Conservation (phyloP, 2,329 filamentous ascomycete genomes). For the Ophiocordyceps australis region DNA sequence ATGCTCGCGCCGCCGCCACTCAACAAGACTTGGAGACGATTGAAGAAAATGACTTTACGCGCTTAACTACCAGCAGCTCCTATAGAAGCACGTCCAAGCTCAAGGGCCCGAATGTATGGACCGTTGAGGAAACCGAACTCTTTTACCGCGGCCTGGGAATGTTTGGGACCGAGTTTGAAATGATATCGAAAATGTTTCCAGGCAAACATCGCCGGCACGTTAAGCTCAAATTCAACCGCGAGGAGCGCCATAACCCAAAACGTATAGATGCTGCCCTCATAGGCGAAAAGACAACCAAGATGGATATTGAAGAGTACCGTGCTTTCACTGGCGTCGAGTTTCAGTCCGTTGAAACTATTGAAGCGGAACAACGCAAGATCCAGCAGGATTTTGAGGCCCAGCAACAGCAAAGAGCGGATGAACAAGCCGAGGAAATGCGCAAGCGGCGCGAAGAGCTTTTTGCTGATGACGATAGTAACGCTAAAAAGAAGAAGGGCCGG, state of each 20-base stretch:
- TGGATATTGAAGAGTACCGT: slow-evolving; percentile 44
- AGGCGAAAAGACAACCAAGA: slow-evolving; percentile 35
- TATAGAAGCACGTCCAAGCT: slow-evolving; percentile 45
- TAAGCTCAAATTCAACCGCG: slow-evolving; percentile 69
- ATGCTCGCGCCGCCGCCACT: slow-evolving; percentile 38
- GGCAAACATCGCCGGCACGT: slow-evolving; percentile 53
- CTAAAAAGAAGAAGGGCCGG: slow-evolving; percentile 13
- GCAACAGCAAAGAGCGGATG: slow-evolving; percentile 22
- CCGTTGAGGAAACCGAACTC: slow-evolving; percentile 47
- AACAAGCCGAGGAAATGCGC: slow-evolving; percentile 26
- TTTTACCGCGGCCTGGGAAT: slow-evolving; percentile 61
- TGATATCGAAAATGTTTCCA: slow-evolving; percentile 61
- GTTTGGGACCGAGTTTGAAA: slow-evolving; percentile 72
- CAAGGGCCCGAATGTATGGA: slow-evolving; percentile 50
- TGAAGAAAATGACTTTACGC: slow-evolving; percentile 65
- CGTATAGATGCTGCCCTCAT: slow-evolving; percentile 47
- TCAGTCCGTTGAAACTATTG: slow-evolving; percentile 34
- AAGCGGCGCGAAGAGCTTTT: slow-evolving; percentile 30
- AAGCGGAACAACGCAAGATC: slow-evolving; percentile 31
- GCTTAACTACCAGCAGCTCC: slow-evolving; percentile 48
- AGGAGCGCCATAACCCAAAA: slow-evolving; percentile 48
- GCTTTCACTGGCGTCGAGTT: slow-evolving; percentile 32
- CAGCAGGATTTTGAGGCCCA: slow-evolving; percentile 26
- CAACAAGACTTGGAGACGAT: slow-evolving; percentile 40
- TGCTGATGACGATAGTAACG: slow-evolving; percentile 17